Evolutionary conservation across 768 basidiomycete species (phyloP).

Genomic region (Xerocomellus dryophilus): DNA sequence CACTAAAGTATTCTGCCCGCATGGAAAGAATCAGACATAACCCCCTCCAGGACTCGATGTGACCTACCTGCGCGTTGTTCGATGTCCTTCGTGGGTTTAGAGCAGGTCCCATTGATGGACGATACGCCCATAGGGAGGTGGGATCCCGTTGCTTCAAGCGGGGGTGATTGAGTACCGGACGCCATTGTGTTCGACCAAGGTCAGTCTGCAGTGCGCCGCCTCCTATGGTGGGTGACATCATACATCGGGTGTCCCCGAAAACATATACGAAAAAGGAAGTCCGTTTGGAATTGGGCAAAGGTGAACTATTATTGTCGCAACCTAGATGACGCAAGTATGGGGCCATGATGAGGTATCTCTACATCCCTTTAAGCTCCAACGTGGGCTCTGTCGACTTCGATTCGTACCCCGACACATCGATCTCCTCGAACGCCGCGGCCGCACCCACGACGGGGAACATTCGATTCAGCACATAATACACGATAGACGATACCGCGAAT

Average conservation of each 20-base stretch:
- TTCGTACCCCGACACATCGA: constrained; percentile 45
- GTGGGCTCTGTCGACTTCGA: not conserved
- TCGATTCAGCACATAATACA: constrained; percentile 59
- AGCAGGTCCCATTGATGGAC: constrained; percentile 38
- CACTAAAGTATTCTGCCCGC: constrained; percentile 28
- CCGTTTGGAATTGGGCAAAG: too few relatives aligned
- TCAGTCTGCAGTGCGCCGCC: not conserved
- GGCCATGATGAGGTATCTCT: not conserved
- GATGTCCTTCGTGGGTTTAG: constrained; percentile 37
- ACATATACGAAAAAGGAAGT: constrained; percentile 14
- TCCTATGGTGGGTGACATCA: constrained; percentile 26
- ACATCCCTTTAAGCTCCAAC: not conserved
- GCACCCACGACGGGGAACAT: constrained; percentile 59
- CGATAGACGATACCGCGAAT: constrained; percentile 61
- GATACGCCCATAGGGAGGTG: constrained; percentile 48
- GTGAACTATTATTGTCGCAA: too few relatives aligned
- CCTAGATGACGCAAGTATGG: not conserved
- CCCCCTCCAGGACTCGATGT: not conserved
- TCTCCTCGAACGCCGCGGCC: constrained; percentile 48
- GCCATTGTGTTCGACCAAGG: constrained; percentile 11
- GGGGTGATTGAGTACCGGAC: constrained; percentile 53
- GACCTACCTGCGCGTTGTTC: constrained; percentile 46
- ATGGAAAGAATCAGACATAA: not conserved
- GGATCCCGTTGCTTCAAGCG: constrained; percentile 48
- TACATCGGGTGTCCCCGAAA: constrained; percentile 21